Conservation (phyloP, 345 rosid genomes). For the Cochlearia excelsa region DNA sequence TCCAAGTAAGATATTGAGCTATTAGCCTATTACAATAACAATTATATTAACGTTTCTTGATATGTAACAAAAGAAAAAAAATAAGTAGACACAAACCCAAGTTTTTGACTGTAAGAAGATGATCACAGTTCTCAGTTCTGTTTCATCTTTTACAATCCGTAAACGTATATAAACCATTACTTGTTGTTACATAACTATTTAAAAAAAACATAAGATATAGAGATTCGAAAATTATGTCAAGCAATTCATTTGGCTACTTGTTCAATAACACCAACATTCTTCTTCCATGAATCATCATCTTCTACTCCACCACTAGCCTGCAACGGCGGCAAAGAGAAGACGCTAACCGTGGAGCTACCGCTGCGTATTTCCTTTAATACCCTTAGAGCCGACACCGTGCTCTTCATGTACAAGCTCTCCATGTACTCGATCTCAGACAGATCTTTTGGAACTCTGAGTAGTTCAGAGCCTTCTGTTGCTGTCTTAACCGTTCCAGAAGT, state of each 20-base stretch:
- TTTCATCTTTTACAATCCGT: too few relatives aligned
- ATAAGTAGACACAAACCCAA: too few relatives aligned
- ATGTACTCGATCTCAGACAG: constrained; percentile 56
- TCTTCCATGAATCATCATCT: constrained; percentile 56
- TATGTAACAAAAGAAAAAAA: too few relatives aligned
- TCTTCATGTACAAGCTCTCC: constrained; percentile 82
- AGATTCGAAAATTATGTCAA: too few relatives aligned
- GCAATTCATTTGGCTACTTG: constrained; percentile 66
- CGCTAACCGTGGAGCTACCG: constrained; percentile 79
- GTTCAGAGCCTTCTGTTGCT: constrained; percentile 19
- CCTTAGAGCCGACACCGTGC: constrained; percentile 71
- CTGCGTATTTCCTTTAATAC: constrained; percentile 77
- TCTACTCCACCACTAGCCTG: constrained; percentile 40
- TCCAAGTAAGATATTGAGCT: too few relatives aligned
- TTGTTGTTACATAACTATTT: too few relatives aligned
- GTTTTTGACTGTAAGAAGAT: too few relatives aligned
- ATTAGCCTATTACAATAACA: too few relatives aligned
- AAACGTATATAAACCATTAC: too few relatives aligned
- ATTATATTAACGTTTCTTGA: too few relatives aligned
- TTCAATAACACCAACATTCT: constrained; percentile 56
- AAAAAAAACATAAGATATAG: too few relatives aligned
- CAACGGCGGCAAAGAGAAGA: constrained; percentile 81
- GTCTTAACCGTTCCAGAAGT: constrained; percentile 40
- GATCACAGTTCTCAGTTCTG: too few relatives aligned
- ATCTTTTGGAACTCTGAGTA: constrained; percentile 37